phyloP scores from a whole-genome alignment of 352 stramenopile genomes.

The Phytophthora rubi region DNA sequence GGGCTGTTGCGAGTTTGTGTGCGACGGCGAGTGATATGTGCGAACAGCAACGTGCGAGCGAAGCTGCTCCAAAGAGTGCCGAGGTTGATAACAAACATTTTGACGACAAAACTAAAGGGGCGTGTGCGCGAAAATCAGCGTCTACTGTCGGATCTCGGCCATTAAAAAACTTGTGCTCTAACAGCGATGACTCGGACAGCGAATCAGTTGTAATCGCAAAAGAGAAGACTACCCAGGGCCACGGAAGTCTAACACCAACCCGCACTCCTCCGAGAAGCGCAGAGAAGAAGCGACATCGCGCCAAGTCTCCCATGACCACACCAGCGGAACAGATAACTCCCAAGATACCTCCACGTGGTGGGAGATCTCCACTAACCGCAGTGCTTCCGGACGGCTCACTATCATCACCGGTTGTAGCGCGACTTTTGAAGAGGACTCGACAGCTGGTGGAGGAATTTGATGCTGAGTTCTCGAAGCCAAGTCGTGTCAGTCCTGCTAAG shows the following conservation, averaged over 20 bases:
- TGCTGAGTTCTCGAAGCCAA: slow-evolving; percentile 20
- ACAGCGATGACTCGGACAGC: slow-evolving; percentile 53
- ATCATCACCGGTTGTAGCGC: slow-evolving; percentile 30
- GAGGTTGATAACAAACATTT: background rate
- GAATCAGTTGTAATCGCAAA: background rate
- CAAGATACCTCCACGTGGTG: slow-evolving; percentile 1
- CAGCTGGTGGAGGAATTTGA: slow-evolving; percentile 42
- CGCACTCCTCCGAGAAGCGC: slow-evolving; percentile 10
- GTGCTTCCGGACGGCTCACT: slow-evolving; percentile 19
- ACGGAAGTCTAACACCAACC: slow-evolving; percentile 14
- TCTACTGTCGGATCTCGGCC: slow-evolving; percentile 24
- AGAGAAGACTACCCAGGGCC: background rate
- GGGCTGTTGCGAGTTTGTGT: background rate
- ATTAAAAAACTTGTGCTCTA: slow-evolving; percentile 52
- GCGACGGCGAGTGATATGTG: background rate
- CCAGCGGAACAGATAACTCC: slow-evolving; percentile 1
- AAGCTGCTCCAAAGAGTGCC: slow-evolving; percentile 1
- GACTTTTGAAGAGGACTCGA: slow-evolving; percentile 37
- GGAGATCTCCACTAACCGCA: slow-evolving; percentile 13
- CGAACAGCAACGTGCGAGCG: background rate
- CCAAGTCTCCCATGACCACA: slow-evolving; percentile 7
- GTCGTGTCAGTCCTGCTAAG: slow-evolving; percentile 3
- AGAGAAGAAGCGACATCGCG: background rate
- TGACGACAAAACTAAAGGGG: background rate
- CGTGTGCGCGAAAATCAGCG: background rate